A percentile compares a stretch with the other conserved stretches of the same genome.
These are phyloP conservation scores for Geranium incanum DNA, from an alignment of 441 rosid species.

Conservation along the genomic window DNA sequence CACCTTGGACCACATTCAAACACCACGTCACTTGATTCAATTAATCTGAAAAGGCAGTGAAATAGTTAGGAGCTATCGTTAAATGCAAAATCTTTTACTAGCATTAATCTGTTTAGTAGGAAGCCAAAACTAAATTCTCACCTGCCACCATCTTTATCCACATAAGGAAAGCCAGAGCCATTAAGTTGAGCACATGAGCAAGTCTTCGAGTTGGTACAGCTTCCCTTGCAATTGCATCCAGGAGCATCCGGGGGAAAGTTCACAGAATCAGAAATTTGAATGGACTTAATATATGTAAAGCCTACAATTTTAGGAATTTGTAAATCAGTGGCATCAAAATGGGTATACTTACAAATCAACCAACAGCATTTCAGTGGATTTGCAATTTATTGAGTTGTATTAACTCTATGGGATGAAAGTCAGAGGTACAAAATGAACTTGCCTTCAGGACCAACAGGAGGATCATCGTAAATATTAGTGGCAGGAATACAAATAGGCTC, in stretches of 20 bases:
- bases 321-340: background rate
- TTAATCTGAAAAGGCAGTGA: conserved; percentile 28
- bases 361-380: background rate
- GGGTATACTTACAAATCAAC: background rate
- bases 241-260: conserved; percentile 28
- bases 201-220: conserved; percentile 32
- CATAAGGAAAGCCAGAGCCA: conserved; percentile 50
- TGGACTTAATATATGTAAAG: conserved; percentile 34
- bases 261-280: conserved; percentile 32
- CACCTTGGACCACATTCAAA: conserved; percentile 61
- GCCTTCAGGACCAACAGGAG: conserved; percentile 43
- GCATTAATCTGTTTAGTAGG: background rate
- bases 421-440: conserved; percentile 21
- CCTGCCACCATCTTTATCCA: conserved; percentile 44
- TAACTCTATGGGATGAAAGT: background rate
- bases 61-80: background rate
- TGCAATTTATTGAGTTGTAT: background rate
- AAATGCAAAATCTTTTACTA: background rate
- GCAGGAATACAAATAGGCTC: conserved; percentile 41
- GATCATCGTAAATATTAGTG: conserved; percentile 36
- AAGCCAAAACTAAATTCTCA: conserved; percentile 22
- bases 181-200: conserved; percentile 53
- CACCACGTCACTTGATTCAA: conserved; percentile 50
- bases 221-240: conserved; percentile 47
- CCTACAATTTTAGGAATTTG: conserved; percentile 29